Evolutionary conservation across 306 rosid species (phyloP).

Genomic region (Sphenostylis stenocarpa): DNA sequence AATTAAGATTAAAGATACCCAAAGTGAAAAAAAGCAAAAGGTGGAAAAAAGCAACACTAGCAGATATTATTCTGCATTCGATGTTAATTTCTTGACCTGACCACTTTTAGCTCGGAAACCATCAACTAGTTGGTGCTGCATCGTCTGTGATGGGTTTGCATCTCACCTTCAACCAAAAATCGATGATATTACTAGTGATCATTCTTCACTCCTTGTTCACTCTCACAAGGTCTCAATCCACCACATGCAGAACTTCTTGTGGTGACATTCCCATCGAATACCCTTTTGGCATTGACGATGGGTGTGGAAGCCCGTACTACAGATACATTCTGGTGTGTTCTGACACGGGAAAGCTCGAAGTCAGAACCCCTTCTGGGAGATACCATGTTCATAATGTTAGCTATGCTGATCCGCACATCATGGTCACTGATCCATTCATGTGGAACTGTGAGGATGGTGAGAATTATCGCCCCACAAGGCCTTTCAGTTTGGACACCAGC

Average conservation of each 20-base stretch:
- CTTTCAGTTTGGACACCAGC: conserved; percentile 81
- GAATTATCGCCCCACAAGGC: conserved; percentile 64
- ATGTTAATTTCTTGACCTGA: conserved; percentile 10
- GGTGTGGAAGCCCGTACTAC: conserved; percentile 92
- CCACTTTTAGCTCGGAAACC: conserved; percentile 22
- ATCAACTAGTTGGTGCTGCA: background rate
- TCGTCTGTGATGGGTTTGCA: conserved; percentile 27
- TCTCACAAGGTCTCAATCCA: conserved; percentile 40
- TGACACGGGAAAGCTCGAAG: conserved; percentile 50
- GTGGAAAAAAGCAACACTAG: conserved; percentile 29
- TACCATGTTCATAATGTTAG: conserved; percentile 60
- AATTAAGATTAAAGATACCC: conserved; percentile 21
- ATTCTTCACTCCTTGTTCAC: conserved; percentile 23
- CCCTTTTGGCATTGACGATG: conserved; percentile 88
- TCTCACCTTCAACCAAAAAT: conserved; percentile 7
- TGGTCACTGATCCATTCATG: conserved; percentile 85
- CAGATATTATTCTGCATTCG: conserved; percentile 1
- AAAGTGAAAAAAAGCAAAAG: conserved; percentile 43
- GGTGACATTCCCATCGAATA: conserved; percentile 73
- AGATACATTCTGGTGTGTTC: conserved; percentile 69
- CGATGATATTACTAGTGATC: conserved; percentile 18
- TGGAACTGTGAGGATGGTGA: conserved; percentile 77
- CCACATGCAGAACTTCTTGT: conserved; percentile 68
- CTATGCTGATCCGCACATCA: conserved; percentile 76
- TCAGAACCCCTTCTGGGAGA: conserved; percentile 83